Conservation (phyloP, 1,284 basidiomycete species). For the Fomitopsis schrenkii region DNA sequence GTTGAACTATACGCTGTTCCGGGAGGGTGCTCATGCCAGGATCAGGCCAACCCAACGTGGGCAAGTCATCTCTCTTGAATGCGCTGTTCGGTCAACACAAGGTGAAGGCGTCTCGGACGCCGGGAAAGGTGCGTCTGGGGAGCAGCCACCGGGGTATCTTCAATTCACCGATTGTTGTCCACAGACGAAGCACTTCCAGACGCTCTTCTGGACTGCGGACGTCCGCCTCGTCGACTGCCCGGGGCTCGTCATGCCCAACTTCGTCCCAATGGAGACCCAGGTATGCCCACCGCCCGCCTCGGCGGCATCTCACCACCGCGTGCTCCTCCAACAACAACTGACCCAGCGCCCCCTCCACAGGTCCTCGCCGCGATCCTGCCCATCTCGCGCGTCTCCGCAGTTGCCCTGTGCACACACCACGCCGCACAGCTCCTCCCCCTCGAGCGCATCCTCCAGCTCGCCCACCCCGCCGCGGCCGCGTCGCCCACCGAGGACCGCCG, state of each 20-base stretch:
- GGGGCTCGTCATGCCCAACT: slow-evolving; percentile 79
- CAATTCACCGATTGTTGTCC: not conserved
- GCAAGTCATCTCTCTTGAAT: slow-evolving; percentile 89
- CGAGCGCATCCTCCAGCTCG: slow-evolving; percentile 65
- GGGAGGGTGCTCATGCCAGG: not conserved
- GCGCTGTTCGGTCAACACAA: slow-evolving; percentile 81
- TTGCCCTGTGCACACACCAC: slow-evolving; percentile 72
- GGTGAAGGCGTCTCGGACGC: slow-evolving; percentile 85
- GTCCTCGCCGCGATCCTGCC: slow-evolving; percentile 81
- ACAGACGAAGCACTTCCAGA: slow-evolving; percentile 92
- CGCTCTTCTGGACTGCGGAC: slow-evolving; percentile 80
- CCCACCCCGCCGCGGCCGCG: slow-evolving; percentile 40
- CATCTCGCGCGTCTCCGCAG: slow-evolving; percentile 81
- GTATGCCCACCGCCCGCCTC: slow-evolving; percentile 29
- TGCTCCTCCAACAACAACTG: not conserved
- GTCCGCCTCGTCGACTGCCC: slow-evolving; percentile 85
- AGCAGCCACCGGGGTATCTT: not conserved
- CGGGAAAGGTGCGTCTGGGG: slow-evolving; percentile 68
- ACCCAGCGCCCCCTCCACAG: slow-evolving; percentile 28
- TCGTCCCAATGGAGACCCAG: slow-evolving; percentile 78
- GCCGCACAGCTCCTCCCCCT: slow-evolving; percentile 71
- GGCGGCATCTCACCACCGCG: not conserved
- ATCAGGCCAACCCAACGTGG: slow-evolving; percentile 88
- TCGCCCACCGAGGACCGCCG: slow-evolving; percentile 55
- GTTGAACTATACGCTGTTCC: slow-evolving; percentile 7